Evolutionary conservation across 305 asterid species (phyloP), one percentile per base, ranked within the genome.

Genomic region (Fraxinus angustifolia): DNA sequence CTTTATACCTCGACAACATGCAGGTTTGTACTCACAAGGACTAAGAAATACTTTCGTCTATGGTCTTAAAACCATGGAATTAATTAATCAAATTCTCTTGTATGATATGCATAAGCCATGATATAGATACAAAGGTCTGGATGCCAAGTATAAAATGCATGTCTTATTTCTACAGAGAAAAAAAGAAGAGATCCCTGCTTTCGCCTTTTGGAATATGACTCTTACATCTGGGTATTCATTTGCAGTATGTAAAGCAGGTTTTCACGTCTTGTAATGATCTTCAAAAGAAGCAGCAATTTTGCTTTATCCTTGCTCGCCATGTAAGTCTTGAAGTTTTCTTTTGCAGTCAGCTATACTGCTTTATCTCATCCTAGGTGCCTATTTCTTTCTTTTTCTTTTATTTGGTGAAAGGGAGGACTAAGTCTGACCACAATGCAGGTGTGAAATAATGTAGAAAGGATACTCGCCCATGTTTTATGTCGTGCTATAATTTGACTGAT

Each of bases 241-340:
- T 85, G 92, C 97, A 95, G 99, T 90, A 94, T 89, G 96, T 96
- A 34, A 93, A 90, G 87, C 94, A 92, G 84, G 88, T 94, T 75
- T 96, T 93, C 83, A 83, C 88, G 8, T 79, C 89, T 6, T 94
- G 98, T 83, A 53, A 45, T 36, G 98, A 94, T 83, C 87, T 82
- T 80, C 87, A 89, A 80, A 89, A 78, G 81, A 92, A 92, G 90
- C 90, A 84, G 90, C 98, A 96, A 81, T 94, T 94, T 84, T 90
- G 97, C 83, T 96, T 90, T 86, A 93, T 94, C 80, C 92, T 96
- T 83, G 99, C 95, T 82, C 98, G 98, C 72, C 98, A 96, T 83
- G 99, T 96, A 88, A 88, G 99, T 86, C 30, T 65, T 77, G 36
- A 56, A 80, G 45, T 76, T 78, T 50, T 30, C 58, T 53, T 82